A percentile compares a stretch with the other conserved stretches of the same genome.
Conservation (phyloP, 176 grass and related monocot genomes). For the Secale cereale region DNA sequence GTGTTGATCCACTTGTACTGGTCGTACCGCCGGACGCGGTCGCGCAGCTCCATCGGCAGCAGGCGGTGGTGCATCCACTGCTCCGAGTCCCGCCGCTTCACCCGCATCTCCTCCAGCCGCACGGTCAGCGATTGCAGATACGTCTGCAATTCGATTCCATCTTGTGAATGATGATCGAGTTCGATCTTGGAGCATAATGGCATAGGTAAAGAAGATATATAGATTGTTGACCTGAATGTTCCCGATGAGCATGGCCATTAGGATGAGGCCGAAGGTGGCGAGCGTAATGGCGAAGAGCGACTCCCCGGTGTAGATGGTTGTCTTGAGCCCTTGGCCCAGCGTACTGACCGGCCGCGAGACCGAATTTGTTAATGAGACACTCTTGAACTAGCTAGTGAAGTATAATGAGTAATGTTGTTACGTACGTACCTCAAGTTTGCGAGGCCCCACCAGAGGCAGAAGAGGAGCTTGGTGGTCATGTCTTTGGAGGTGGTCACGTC, state of each 20-base stretch:
- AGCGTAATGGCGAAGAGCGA: constrained; percentile 66
- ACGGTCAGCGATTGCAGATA: constrained; percentile 70
- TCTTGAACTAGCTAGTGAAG: no score
- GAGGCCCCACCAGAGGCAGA: constrained; percentile 92
- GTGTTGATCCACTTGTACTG: constrained; percentile 87
- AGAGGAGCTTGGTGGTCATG: constrained; percentile 62
- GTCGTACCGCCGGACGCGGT: constrained; percentile 72
- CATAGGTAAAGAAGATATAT: no score
- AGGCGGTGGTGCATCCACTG: constrained; percentile 88
- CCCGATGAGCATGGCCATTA: constrained; percentile 77
- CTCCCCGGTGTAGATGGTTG: constrained; percentile 62
- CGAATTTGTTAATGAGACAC: no score
- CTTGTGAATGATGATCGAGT: no score
- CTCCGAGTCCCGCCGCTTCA: constrained; percentile 72
- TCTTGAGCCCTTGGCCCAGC: constrained; percentile 63
- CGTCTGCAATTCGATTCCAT: constrained; percentile 24
- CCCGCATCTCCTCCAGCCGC: constrained; percentile 65
- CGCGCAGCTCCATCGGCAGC: constrained; percentile 51
- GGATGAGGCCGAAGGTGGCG: constrained; percentile 71
- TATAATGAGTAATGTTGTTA: neutral
- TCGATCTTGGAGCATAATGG: no score
- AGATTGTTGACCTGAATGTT: constrained; percentile 51
- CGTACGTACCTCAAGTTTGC: constrained; percentile 77
- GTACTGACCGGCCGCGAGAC: constrained; percentile 29
- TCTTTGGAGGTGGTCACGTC: constrained; percentile 47